Conservation (phyloP, 495 filamentous ascomycete genomes). For the Podospora pseudocomata region DNA sequence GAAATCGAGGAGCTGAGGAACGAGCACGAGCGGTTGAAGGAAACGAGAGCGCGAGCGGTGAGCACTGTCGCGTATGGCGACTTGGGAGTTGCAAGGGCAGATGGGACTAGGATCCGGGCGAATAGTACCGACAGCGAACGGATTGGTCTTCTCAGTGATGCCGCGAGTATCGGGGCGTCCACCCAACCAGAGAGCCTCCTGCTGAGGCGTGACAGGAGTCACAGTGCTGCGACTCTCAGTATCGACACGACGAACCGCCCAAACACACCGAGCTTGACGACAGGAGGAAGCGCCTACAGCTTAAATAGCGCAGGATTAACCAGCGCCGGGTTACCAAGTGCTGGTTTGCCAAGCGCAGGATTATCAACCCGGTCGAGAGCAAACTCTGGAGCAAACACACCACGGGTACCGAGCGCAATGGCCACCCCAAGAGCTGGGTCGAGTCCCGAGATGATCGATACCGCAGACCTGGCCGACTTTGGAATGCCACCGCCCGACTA, state of each 20-base stretch:
- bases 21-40: conserved; percentile 61
- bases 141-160: conserved; percentile 67
- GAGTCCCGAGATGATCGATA: conserved; percentile 42
- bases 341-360: conserved; percentile 3
- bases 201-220: conserved; percentile 42
- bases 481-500: conserved; percentile 53
- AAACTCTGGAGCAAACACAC: conserved; percentile 28
- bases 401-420: conserved; percentile 18
- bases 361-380: conserved; percentile 26
- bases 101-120: conserved; percentile 81
- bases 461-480: conserved; percentile 45
- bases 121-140: conserved; percentile 75
- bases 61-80: conserved; percentile 83
- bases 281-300: conserved; percentile 24
- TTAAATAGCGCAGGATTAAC: conserved; percentile 12
- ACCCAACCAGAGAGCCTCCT: conserved; percentile 29
- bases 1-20: conserved; percentile 55
- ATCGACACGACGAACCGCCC: conserved; percentile 39
- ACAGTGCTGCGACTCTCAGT: conserved; percentile 38
- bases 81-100: conserved; percentile 80
- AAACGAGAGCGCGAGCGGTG: conserved; percentile 67
- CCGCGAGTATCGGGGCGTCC: conserved; percentile 53
- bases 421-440: conserved; percentile 33
- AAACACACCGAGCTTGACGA: conserved; percentile 26
- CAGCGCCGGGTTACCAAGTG: not conserved